Conservation (phyloP, 164 flowering plant genomes). For the Saururus chinensis region DNA sequence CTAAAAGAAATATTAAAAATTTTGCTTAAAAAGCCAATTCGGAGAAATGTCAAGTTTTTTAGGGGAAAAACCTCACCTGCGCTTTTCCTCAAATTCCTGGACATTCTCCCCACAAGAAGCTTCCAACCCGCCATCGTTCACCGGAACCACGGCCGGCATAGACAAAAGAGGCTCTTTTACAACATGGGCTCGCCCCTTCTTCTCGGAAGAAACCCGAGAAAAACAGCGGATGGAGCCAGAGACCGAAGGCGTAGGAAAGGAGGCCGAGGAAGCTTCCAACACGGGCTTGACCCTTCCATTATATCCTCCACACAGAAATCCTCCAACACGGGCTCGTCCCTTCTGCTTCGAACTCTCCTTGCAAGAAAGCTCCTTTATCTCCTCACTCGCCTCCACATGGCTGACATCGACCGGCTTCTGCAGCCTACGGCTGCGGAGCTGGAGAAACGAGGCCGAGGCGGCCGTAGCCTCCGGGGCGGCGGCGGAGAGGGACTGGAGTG, state of each 20-base stretch:
- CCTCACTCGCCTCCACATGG: no score
- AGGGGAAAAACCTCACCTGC: no score
- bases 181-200: slow-evolving; percentile 1
- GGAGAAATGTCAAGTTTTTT: no score
- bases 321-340: neutral
- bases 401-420: neutral
- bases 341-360: neutral
- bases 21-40: no score
- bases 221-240: no score
- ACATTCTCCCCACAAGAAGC: no score
- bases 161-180: neutral
- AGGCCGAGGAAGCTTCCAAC: slow-evolving; percentile 5
- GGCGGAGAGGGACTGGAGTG: slow-evolving; percentile 36
- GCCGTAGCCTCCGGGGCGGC: slow-evolving; percentile 1
- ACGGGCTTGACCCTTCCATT: no score
- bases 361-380: neutral
- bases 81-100: no score
- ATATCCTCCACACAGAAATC: no score
- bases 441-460: neutral
- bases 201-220: slow-evolving; percentile 1
- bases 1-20: no score
- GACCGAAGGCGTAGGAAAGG: no score
- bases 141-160: slow-evolving; percentile 10
- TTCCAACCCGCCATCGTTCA: slow-evolving; percentile 15
- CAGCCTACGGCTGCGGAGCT: neutral